A percentile compares a stretch with the other conserved stretches of the same genome.
These are phyloP conservation scores for Podospora comata DNA, from an alignment of 495 filamentous ascomycete species.

Conservation along the genomic window DNA sequence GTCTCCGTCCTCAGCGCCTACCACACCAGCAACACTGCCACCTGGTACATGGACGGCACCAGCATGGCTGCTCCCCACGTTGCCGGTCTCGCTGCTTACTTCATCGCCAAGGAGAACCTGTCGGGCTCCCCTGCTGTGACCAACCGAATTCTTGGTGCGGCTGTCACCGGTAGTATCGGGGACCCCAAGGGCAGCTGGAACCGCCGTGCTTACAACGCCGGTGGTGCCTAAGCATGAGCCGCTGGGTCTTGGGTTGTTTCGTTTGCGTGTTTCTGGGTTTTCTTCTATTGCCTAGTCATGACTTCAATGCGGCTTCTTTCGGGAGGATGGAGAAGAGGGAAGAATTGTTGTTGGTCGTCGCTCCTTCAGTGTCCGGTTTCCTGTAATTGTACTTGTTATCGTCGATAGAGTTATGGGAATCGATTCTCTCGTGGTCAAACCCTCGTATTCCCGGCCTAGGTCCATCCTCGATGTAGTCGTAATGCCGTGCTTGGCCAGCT, in stretches of 20 bases:
- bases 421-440: not conserved
- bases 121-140: conserved; percentile 13
- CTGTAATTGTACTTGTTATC: not conserved
- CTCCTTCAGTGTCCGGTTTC: not conserved
- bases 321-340: not conserved
- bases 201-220: conserved; percentile 20
- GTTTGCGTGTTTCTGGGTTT: not conserved
- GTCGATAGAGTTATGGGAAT: not conserved
- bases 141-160: conserved; percentile 12
- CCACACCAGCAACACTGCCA: conserved; percentile 31
- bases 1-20: conserved; percentile 37
- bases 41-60: conserved; percentile 47
- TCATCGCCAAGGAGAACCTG: conserved; percentile 30
- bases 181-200: conserved; percentile 13
- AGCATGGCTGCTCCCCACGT: conserved; percentile 50
- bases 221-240: not conserved
- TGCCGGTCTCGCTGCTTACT: conserved; percentile 50
- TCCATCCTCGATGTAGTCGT: not conserved
- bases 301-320: not conserved
- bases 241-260: not conserved
- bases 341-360: not conserved
- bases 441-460: not conserved
- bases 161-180: not conserved
- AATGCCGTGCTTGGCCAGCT: not conserved
- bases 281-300: not conserved